Conservation (phyloP, 2,329 filamentous ascomycete species). For the Diaporthe destruens region DNA sequence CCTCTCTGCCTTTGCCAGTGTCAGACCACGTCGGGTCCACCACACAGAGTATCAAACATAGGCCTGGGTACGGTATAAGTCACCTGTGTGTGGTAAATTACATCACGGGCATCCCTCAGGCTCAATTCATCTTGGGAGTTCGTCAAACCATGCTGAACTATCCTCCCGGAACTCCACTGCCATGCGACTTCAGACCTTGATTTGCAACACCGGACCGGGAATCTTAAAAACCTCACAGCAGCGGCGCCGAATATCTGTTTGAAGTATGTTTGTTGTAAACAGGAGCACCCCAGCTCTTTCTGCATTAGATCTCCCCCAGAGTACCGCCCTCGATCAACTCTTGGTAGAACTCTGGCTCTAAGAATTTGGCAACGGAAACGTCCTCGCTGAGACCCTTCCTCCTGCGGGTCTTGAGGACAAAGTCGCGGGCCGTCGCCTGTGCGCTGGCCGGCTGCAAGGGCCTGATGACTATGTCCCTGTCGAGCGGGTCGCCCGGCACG, state of each 20-base stretch:
- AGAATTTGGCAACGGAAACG: conserved; percentile 93
- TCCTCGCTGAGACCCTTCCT: conserved; percentile 96
- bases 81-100: background rate
- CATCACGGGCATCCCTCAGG: background rate
- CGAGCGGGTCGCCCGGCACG: conserved; percentile 94
- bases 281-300: background rate
- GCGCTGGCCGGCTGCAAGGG: conserved; percentile 89
- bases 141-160: conserved; percentile 17
- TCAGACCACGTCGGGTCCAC: background rate
- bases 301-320: conserved; percentile 66
- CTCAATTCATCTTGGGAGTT: conserved; percentile 1
- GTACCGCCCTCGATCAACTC: conserved; percentile 90
- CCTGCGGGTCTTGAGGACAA: conserved; percentile 94
- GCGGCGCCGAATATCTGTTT: conserved; percentile 3
- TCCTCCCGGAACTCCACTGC: conserved; percentile 21
- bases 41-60: background rate
- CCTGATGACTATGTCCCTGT: conserved; percentile 84
- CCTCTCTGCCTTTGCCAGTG: background rate
- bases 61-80: background rate
- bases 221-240: conserved; percentile 3
- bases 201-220: conserved; percentile 8
- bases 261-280: background rate
- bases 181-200: conserved; percentile 23
- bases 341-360: conserved; percentile 94
- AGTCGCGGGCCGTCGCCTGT: conserved; percentile 92